Base-by-base conservation (phyloP, 2,329 filamentous ascomycete species). In the Alternaria viburni region DNA sequence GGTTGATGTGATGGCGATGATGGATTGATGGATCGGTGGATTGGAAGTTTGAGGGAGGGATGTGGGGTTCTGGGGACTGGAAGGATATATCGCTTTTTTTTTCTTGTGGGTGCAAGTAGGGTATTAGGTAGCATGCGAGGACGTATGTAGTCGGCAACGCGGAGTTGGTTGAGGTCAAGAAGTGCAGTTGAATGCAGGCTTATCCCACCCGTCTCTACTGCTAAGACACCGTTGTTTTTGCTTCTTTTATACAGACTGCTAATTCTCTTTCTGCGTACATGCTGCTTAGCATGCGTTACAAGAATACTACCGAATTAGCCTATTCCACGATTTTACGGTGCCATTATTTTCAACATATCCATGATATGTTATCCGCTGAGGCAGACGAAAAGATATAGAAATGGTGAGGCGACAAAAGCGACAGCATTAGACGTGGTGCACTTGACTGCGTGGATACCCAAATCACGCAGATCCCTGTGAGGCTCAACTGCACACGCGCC, bases 401-500 rank as follows among this genome's bases (percentile, higher is more conserved):
- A 51, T 11, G 1, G 12, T 23, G 21, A 4, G 2, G 28, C 19
- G 28, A 25, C 19, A 25, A 15, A 21, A 25, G 11, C 32, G 21
- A 19, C 17, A 51, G 49, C 4, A 41, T 11, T 13, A 8, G 15
- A n/a, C 5, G 7, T 41, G 19, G 19, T 21, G 28, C 12, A 13
- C 2, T 23, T 19, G 26, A 15, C 23, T 9, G 15, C 17, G 15
- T 50, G 26, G 41, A 32, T 10, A 25, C 13, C 11, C 7, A 46
- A 46, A 21, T 30, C 23, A 43, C 25, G 50, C 17, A n/a, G 26
- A 44, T 57, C 19, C 43, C 44, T 36, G 44, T 66, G 61, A 66
- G 65, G 65, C 63, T 66, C 67, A 69, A 68, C 44, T 61, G 56
- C 50, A 57, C 55, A 59, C 62, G 66, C 68, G 66, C 59, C 62